These are phyloP conservation scores for Wickerhamiella infanticola DNA, from an alignment of 1,139 yeast genomes.

Conservation along the genomic window DNA sequence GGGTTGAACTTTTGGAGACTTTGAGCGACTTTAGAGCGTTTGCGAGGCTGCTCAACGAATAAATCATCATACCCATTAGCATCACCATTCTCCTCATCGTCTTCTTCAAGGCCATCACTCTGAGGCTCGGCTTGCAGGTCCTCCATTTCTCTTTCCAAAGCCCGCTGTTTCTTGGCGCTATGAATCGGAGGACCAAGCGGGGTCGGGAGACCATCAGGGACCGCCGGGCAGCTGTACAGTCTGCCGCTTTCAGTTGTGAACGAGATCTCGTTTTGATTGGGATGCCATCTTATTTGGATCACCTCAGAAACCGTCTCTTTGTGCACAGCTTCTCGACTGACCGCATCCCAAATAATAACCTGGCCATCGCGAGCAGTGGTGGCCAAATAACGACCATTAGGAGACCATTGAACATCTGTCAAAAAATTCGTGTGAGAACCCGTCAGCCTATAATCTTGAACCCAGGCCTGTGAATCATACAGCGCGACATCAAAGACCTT, in stretches of 20 bases:
- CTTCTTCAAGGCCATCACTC: background rate
- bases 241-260: conserved; percentile 23
- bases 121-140: background rate
- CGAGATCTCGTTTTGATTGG: conserved; percentile 21
- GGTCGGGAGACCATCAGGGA: conserved; percentile 12
- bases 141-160: conserved; percentile 1
- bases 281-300: conserved; percentile 24
- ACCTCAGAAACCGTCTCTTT: conserved; percentile 11
- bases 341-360: conserved; percentile 41
- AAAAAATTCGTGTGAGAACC: conserved; percentile 26
- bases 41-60: background rate
- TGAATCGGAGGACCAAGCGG: conserved; percentile 10
- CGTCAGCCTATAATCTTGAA: conserved; percentile 6
- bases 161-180: background rate
- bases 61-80: background rate
- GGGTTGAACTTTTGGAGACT: conserved; percentile 22
- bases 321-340: conserved; percentile 10
- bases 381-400: conserved; percentile 45
- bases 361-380: conserved; percentile 31
- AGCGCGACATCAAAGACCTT: conserved; percentile 26
- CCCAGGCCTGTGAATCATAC: conserved; percentile 17
- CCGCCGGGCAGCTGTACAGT: conserved; percentile 17
- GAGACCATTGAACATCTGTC: conserved; percentile 43
- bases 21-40: background rate
- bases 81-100: conserved; percentile 4